phyloP scores from a whole-genome alignment of 106 monocot species.

The Apostasia ramifera region DNA sequence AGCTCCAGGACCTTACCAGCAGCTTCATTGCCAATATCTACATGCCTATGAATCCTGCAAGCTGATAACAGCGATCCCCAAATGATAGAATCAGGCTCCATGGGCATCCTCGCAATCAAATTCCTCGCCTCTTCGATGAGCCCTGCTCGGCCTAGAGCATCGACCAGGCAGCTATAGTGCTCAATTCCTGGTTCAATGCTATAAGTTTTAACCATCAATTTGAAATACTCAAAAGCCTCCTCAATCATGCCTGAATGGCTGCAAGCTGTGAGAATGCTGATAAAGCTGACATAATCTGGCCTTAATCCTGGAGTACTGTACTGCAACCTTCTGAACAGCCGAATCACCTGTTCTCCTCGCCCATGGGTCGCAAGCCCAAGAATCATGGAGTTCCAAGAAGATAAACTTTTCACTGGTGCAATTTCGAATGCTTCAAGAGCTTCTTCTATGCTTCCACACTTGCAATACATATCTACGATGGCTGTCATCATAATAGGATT shows the following conservation, averaged over 20 bases:
- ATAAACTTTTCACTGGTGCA: conserved; percentile 9
- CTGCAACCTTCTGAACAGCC: conserved; percentile 25
- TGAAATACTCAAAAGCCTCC: conserved; percentile 35
- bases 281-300: conserved; percentile 45
- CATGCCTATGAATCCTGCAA: conserved; percentile 26
- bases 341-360: conserved; percentile 20
- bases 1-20: conserved; percentile 13
- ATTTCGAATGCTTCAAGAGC: conserved; percentile 40
- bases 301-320: not conserved
- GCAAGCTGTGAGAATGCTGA: conserved; percentile 41
- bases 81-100: conserved; percentile 31
- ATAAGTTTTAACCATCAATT: conserved; percentile 19
- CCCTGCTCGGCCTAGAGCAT: conserved; percentile 43
- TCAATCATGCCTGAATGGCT: conserved; percentile 37
- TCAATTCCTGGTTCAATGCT: conserved; percentile 26
- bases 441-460: conserved; percentile 43
- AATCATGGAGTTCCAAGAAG: conserved; percentile 61
- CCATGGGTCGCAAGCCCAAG: conserved; percentile 34
- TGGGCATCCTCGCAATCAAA: conserved; percentile 31
- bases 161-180: conserved; percentile 63
- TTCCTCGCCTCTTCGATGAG: conserved; percentile 41
- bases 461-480: conserved; percentile 58
- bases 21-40: conserved; percentile 14
- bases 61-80: conserved; percentile 48
- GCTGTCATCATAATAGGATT: conserved; percentile 41